Evolutionary conservation across 2,329 filamentous ascomycete species (phyloP), one percentile per base, ranked within the genome.

Genomic region (Pseudocercospora musae): DNA sequence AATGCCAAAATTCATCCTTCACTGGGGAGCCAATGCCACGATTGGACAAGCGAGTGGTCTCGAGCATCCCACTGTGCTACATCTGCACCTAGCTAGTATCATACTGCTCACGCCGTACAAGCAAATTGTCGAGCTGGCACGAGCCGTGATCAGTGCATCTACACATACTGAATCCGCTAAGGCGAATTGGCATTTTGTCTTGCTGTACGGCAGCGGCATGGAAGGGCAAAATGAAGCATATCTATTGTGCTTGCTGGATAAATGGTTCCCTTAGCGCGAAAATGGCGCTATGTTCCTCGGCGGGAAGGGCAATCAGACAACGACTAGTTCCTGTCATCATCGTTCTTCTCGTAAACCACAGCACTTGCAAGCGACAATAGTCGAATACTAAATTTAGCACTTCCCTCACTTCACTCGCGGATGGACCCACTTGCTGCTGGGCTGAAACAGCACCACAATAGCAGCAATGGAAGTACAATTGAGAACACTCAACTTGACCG

Each of bases 11-110:
- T 48, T 76, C 77, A 78, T 85, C 1, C 75, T 87, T 1, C 83
- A 87, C 67, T 86, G 84, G 84, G 78, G 79, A 18, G 84, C 84
- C 2, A 85, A 85, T 64, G 80, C 78, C 46, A 78, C 78, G 0
- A 79, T 84, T 29, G 80, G 81, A 4, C 78, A 78, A 54, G 73
- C 78, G 0, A 76, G 78, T 1, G 84, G 84, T 0, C 74, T 81
- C 5, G 84, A 86, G 62, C 82, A 85, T 61, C 78, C 82, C 2
- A 84, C 81, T 1, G 77, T 87, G 0, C 70, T 85, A 6, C 83
- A 86, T 65, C 77, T 87, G 2, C 85, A 87, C 66, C 71, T 82
- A 1, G 79, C 84, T 0, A 77, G 85, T 1, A 76, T 85, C 1
- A 73, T 85, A 0, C 72, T 87, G 1, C 77, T 86, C 0, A 76